These are phyloP conservation scores for Oryza glaberrima DNA, from an alignment of 176 grass and related monocot genomes.

Conservation along the genomic window DNA sequence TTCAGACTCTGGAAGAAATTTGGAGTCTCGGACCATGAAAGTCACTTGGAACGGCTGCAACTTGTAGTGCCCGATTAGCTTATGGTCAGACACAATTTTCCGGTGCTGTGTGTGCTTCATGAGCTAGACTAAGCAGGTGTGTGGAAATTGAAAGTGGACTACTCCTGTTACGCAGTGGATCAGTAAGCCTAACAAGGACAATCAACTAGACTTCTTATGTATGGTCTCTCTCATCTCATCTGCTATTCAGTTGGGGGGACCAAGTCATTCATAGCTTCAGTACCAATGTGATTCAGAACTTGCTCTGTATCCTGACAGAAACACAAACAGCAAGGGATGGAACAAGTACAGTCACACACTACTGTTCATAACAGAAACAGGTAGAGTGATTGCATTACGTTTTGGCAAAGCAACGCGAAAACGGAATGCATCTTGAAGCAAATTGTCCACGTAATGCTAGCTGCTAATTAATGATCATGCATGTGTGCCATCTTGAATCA, in stretches of 20 bases:
- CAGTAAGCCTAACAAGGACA: background rate
- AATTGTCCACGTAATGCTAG: background rate
- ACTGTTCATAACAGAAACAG: background rate
- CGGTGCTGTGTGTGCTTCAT: too few relatives aligned
- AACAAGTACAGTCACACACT: background rate
- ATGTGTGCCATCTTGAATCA: background rate
- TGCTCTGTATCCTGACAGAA: constrained; percentile 47
- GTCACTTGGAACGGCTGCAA: too few relatives aligned
- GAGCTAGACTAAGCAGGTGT: too few relatives aligned
- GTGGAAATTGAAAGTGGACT: background rate
- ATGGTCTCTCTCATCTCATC: too few relatives aligned
- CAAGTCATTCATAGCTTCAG: too few relatives aligned
- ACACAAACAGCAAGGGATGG: background rate
- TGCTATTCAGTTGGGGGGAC: too few relatives aligned
- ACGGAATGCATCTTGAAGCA: background rate
- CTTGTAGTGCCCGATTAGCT: too few relatives aligned
- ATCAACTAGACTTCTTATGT: background rate
- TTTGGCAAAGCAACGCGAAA: too few relatives aligned
- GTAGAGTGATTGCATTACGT: background rate
- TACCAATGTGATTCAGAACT: constrained; percentile 75
- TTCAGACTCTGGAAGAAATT: too few relatives aligned
- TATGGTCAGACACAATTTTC: too few relatives aligned
- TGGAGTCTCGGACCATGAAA: too few relatives aligned
- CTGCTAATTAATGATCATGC: background rate
- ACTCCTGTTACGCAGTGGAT: background rate